Percentiles rank a stretch among this genome's conserved stretches.
Conservation (phyloP, 768 basidiomycete genomes). For the Pilatotrama ljubarskyi region DNA sequence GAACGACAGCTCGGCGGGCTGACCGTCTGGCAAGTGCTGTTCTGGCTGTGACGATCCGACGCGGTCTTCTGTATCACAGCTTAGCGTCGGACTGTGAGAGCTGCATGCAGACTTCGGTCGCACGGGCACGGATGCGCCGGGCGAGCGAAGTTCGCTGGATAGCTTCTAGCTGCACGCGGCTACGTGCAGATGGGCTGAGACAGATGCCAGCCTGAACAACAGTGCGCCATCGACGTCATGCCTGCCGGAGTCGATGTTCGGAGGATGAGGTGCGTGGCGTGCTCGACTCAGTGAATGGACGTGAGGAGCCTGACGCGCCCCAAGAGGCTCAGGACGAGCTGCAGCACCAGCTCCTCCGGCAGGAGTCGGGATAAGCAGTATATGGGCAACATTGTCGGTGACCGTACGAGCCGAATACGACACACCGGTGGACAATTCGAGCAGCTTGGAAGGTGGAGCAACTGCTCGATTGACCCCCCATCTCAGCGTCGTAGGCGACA, state of each 20-base stretch:
- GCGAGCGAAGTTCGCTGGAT: not conserved
- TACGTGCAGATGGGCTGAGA: not conserved
- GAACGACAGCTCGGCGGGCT: not conserved
- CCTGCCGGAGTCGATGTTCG: not conserved
- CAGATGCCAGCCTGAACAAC: too few relatives aligned
- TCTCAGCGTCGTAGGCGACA: not conserved
- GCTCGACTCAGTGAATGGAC: not conserved
- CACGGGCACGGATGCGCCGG: not conserved
- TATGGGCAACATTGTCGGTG: too few relatives aligned
- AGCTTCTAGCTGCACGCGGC: not conserved
- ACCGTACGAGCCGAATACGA: not conserved
- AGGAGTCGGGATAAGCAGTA: too few relatives aligned
- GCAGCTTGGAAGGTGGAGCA: slow-evolving; percentile 2
- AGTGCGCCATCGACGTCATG: not conserved
- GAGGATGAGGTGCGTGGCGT: not conserved
- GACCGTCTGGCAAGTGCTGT: not conserved
- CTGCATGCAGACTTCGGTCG: not conserved
- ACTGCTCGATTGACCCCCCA: not conserved
- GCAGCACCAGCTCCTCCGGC: too few relatives aligned
- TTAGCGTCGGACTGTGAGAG: too few relatives aligned
- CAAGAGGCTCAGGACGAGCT: too few relatives aligned
- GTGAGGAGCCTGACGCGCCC: not conserved
- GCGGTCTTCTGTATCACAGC: too few relatives aligned
- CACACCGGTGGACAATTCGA: not conserved
- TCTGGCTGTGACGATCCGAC: too few relatives aligned